Evolutionary conservation across 1,139 yeast species (phyloP).

Genomic region (Diutina siamensis): DNA sequence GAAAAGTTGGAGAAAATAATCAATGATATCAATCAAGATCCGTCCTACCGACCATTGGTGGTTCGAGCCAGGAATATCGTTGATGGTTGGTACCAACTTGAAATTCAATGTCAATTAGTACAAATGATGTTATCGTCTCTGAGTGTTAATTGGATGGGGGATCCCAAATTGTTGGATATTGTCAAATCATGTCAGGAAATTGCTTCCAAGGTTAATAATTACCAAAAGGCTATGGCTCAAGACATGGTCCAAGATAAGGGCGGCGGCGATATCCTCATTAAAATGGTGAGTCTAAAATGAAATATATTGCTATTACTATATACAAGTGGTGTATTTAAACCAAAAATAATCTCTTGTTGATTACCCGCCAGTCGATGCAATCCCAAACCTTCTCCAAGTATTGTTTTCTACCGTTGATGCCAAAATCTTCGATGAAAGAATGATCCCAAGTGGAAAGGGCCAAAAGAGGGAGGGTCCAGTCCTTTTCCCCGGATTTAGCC

Average conservation of each 20-base stretch:
- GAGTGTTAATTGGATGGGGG: background rate
- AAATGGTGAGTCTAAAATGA: no score
- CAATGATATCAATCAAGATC: background rate
- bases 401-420: conserved; percentile 61
- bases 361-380: conserved; percentile 78
- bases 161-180: background rate
- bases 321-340: conserved; percentile 13
- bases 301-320: background rate
- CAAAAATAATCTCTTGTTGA: conserved; percentile 48
- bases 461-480: conserved; percentile 68
- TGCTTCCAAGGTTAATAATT: background rate
- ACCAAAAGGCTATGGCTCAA: background rate
- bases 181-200: background rate
- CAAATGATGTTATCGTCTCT: background rate
- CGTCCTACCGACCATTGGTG: background rate
- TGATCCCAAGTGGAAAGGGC: conserved; percentile 83
- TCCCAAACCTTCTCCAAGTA: conserved; percentile 71
- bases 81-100: background rate
- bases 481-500: conserved; percentile 35
- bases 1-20: background rate
- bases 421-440: conserved; percentile 75
- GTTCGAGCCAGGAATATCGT: background rate
- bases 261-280: no score
- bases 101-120: background rate
- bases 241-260: no score